Base-by-base conservation (phyloP, 805 yeast genomes). In the Candida pseudoglaebosa region DNA sequence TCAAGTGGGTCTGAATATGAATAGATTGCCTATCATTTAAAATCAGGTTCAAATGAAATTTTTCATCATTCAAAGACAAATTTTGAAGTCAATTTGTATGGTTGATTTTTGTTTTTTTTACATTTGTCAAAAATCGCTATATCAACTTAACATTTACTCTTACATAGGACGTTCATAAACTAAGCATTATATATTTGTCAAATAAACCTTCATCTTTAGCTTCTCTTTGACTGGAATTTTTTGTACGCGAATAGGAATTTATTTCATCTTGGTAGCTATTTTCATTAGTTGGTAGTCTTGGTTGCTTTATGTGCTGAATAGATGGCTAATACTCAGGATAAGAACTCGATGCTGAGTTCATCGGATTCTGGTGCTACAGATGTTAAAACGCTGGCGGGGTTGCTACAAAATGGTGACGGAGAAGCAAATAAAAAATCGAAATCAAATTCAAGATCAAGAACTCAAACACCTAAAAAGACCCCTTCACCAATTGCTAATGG, bases 231-330 rank as follows among this genome's bases (percentile, higher is more conserved):
- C 12, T 26, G 6, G 15, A 26, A 12, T 5, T 26, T 26, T 26
- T 26, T 13, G 7, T 26, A 26, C 29, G 29, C 29, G 29, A 13
- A 26, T 13, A 10, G 29, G 29, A 26, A 10, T 9, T 10, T 26
- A 10, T 21, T 22, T 8, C 26, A 12, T 16, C 10, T 30, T 18
- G 15, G 15, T 32, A 9, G 8, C 15, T 16, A 12, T 16, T 32
- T 18, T 32, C 24, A 7, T 15, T 20, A 17, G 15, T 17, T 24
- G 22, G n/a, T 19, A 16, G 7, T 19, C 22, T 12, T 12, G 22
- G 22, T 32, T 12, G 29, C 10, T 26, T 16, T 32, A 32, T 32
- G 34, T 32, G 34, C 21, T 32, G 34, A 32, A 7, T 32, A 32
- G 34, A 32, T 32, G 34, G 34, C 34, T 20, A 9, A 17, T 19